Conservation (phyloP, 2,329 filamentous ascomycete species). For the Dactylellina parvicollis region DNA sequence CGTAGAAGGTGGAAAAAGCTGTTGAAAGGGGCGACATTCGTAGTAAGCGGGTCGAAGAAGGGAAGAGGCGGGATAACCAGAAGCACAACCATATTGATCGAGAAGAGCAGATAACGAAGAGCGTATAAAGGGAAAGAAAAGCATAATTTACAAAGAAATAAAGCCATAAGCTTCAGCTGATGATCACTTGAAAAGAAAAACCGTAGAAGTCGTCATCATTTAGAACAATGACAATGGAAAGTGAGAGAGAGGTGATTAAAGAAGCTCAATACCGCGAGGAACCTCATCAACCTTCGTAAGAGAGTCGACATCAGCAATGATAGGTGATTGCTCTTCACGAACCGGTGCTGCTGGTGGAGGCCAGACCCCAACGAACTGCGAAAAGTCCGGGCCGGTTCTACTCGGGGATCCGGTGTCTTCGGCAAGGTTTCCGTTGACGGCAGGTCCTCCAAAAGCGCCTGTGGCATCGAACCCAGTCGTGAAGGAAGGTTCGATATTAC, state of each 20-base stretch:
- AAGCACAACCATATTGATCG: slow-evolving; percentile 19
- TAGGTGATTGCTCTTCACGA: slow-evolving; percentile 27
- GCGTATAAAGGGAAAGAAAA: background rate
- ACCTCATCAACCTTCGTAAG: slow-evolving; percentile 17
- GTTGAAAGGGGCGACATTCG: too few relatives aligned
- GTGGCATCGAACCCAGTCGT: slow-evolving; percentile 30
- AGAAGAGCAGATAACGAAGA: background rate
- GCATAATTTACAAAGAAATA: slow-evolving; percentile 17
- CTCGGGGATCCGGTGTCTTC: slow-evolving; percentile 46
- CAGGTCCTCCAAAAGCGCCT: slow-evolving; percentile 6
- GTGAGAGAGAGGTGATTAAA: slow-evolving; percentile 1
- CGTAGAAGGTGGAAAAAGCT: too few relatives aligned
- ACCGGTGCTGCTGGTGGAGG: slow-evolving; percentile 26
- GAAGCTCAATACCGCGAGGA: slow-evolving; percentile 24
- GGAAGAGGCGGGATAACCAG: slow-evolving; percentile 9
- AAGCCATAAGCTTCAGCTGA: slow-evolving; percentile 24
- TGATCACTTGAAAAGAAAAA: background rate
- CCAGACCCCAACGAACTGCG: slow-evolving; percentile 47
- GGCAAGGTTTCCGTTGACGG: slow-evolving; percentile 10
- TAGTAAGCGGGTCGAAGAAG: slow-evolving; percentile 8
- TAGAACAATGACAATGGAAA: background rate
- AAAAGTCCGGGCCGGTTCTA: slow-evolving; percentile 38
- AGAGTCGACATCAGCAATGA: slow-evolving; percentile 12
- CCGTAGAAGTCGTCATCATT: background rate
- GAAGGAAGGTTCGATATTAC: slow-evolving; percentile 45